phyloP scores from a whole-genome alignment of 208 protist genomes.

The Trypanosoma mega region DNA sequence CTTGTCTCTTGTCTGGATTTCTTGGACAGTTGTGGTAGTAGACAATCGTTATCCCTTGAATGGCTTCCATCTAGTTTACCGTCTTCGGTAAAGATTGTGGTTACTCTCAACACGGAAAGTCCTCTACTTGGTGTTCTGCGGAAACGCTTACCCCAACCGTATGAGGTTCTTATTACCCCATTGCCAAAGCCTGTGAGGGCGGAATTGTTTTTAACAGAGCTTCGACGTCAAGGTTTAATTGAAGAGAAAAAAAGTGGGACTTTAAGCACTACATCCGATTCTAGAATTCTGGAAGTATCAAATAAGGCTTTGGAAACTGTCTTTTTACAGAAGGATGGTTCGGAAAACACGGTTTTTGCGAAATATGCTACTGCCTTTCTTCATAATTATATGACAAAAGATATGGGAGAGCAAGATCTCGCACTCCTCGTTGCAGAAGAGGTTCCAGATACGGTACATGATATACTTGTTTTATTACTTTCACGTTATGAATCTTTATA shows the following conservation, averaged over 20 bases:
- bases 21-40: slow-evolving; percentile 57
- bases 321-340: slow-evolving; percentile 73
- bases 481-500: slow-evolving; percentile 41
- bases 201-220: slow-evolving; percentile 37
- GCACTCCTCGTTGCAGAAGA: slow-evolving; percentile 37
- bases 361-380: slow-evolving; percentile 54
- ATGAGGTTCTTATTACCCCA: slow-evolving; percentile 68
- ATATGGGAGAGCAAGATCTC: slow-evolving; percentile 24
- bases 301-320: slow-evolving; percentile 55
- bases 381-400: slow-evolving; percentile 28
- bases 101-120: slow-evolving; percentile 67
- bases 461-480: slow-evolving; percentile 46
- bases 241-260: slow-evolving; percentile 15
- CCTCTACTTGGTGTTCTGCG: slow-evolving; percentile 64
- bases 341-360: slow-evolving; percentile 48
- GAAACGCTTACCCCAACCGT: slow-evolving; percentile 75
- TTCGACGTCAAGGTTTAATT: slow-evolving; percentile 34
- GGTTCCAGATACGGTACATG: slow-evolving; percentile 49
- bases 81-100: slow-evolving; percentile 44
- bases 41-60: slow-evolving; percentile 35
- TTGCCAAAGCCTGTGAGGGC: slow-evolving; percentile 45
- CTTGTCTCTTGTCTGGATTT: slow-evolving; percentile 56
- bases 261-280: slow-evolving; percentile 1
- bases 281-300: not conserved
- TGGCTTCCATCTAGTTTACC: slow-evolving; percentile 78